These are phyloP conservation scores for Prunus fruticosa DNA, from an alignment of 306 rosid species.

Conservation along the genomic window DNA sequence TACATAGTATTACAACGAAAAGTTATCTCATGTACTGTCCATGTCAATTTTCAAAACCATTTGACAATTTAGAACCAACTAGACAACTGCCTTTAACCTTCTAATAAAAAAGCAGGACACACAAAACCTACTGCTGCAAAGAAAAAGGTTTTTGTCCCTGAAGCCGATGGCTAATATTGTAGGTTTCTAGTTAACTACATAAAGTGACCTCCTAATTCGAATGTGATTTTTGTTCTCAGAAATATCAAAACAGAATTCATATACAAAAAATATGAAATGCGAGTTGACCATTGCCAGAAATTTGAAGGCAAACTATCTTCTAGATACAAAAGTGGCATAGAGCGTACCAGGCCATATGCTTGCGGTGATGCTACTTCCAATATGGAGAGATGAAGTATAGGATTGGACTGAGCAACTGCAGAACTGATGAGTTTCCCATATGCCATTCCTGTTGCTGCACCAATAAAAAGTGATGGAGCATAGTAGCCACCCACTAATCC, in stretches of 20 bases:
- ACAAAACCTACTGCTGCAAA: constrained; percentile 10
- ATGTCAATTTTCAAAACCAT: not conserved
- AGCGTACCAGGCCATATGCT: constrained; percentile 93
- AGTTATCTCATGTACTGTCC: not conserved
- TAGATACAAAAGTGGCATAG: constrained; percentile 21
- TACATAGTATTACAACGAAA: not conserved
- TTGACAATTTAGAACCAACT: not conserved
- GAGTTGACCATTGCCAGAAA: constrained; percentile 17
- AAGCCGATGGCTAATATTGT: constrained; percentile 8
- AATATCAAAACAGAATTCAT: constrained; percentile 11
- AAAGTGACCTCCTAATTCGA: constrained; percentile 11
- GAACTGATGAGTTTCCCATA: constrained; percentile 74
- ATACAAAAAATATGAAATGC: constrained; percentile 1
- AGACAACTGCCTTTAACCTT: not conserved
- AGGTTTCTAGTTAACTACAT: constrained; percentile 8
- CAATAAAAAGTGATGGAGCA: constrained; percentile 94
- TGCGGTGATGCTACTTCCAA: constrained; percentile 94
- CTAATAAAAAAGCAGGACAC: not conserved
- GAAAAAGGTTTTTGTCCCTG: constrained; percentile 13
- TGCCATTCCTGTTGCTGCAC: constrained; percentile 95
- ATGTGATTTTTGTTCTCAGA: constrained; percentile 24
- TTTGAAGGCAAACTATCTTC: constrained; percentile 13
- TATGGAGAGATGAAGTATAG: constrained; percentile 52
- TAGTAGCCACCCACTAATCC: constrained; percentile 95
- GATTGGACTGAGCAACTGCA: constrained; percentile 54